Evolutionary conservation across 2,329 filamentous ascomycete species (phyloP), one percentile per base, ranked within the genome.

Genomic region (Phoma sp.): DNA sequence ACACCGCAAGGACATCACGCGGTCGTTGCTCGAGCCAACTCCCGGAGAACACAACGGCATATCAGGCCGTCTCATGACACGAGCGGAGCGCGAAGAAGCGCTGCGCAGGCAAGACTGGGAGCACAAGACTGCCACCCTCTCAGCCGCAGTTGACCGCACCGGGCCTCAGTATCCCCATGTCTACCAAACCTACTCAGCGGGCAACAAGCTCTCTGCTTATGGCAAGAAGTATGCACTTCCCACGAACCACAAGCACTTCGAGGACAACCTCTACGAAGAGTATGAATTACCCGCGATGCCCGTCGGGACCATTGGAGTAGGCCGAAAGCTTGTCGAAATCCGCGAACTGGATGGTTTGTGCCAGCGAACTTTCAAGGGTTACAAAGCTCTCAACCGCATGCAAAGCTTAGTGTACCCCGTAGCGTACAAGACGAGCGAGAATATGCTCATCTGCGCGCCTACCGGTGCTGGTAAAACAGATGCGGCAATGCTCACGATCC

Each of bases 401-500:
- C 95, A 99, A 78, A 98, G 93, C 73, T 81, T 99, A 40, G 91
- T 98, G 0, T 96, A 96, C 67, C 92, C 92, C 1, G 91, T 99
- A 5, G 95, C 93, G 0, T 98, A 99, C 77, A 91, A 89, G 73
- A 97, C 92, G 2, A 96, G 87, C 69, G 95, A 99, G 77, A 99
- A 99, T 65, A 97, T 99, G 93, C 85, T 99, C 45, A 96, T 99
- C 55, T 99, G 95, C 75, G 95, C 95, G 18, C 95, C 95, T 4
- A 99, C 95, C 47, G 95, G 95, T 85, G 93, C 93, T 57, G 95
- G 95, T 86, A 99, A 99, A 83, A 99, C 95, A 1, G 95, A 99
- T 76, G 95, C 93, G 25, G 96, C 95, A 7, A 96, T 99, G 93
- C 83, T 99, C 63, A 95, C 96, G 0, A 92, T 99, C 53, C 80